phyloP scores from a whole-genome alignment of 164 flowering plant species.

The Vitis riparia region DNA sequence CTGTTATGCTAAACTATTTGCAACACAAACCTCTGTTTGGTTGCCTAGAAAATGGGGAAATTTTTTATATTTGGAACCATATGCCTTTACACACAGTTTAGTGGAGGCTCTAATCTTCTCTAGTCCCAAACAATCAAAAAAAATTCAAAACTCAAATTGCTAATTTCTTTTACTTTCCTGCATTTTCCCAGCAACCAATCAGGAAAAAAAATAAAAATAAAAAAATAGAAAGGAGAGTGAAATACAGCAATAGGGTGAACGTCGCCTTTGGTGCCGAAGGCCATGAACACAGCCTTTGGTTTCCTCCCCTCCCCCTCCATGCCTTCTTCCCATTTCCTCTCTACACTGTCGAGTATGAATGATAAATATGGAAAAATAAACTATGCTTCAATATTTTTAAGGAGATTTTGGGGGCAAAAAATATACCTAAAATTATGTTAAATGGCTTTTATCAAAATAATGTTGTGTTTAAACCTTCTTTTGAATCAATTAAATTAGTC shows the following conservation, averaged over 20 bases:
- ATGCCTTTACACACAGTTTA: too few relatives aligned
- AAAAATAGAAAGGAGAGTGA: conserved; percentile 9
- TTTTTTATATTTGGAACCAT: too few relatives aligned
- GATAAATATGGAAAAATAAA: background rate
- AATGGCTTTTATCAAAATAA: too few relatives aligned
- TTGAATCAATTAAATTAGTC: too few relatives aligned
- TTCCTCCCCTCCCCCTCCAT: conserved; percentile 22
- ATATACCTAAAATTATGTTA: too few relatives aligned
- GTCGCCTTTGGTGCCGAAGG: conserved; percentile 94
- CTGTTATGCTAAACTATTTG: background rate
- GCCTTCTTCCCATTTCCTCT: background rate
- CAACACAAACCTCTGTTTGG: background rate
- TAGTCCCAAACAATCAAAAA: background rate
- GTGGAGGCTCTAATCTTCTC: too few relatives aligned
- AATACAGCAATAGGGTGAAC: conserved; percentile 74
- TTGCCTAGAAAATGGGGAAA: background rate
- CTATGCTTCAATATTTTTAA: too few relatives aligned
- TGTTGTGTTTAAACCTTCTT: too few relatives aligned
- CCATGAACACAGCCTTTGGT: conserved; percentile 77
- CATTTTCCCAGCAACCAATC: background rate
- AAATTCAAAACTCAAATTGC: background rate
- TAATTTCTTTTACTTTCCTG: background rate
- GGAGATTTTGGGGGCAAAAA: too few relatives aligned
- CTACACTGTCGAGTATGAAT: background rate
- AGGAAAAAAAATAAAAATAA: background rate